Evolutionary conservation across 352 stramenopile species (phyloP).

Genomic region (Pythium scleroteichum): DNA sequence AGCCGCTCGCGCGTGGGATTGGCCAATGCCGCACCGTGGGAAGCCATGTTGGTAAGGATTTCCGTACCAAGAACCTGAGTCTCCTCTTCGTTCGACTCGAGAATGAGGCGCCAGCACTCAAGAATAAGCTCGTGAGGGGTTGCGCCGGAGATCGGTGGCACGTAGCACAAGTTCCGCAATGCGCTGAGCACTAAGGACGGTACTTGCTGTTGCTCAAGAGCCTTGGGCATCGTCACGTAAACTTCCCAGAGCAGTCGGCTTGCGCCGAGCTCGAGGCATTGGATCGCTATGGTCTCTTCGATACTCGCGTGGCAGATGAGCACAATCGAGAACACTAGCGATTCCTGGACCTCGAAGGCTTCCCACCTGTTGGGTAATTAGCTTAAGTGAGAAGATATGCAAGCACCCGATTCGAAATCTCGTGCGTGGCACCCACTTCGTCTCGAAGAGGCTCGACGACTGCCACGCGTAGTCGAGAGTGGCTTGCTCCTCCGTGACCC

Average conservation of each 20-base stretch:
- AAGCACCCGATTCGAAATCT: too few relatives aligned
- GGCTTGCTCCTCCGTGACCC: conserved; percentile 58
- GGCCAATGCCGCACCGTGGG: conserved; percentile 12
- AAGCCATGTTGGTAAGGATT: conserved; percentile 26
- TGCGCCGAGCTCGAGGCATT: conserved; percentile 43
- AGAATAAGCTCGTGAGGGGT: conserved; percentile 20
- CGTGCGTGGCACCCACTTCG: background rate
- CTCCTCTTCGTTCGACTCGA: conserved; percentile 6
- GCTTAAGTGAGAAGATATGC: too few relatives aligned
- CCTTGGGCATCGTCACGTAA: conserved; percentile 24
- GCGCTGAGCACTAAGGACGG: conserved; percentile 42
- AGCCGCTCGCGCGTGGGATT: conserved; percentile 36
- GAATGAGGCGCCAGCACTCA: conserved; percentile 20
- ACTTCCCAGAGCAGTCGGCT: conserved; percentile 36
- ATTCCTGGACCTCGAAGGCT: conserved; percentile 52
- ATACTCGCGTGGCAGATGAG: conserved; percentile 61
- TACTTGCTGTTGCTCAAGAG: conserved; percentile 15
- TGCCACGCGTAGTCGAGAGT: conserved; percentile 42
- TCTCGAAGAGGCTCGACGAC: conserved; percentile 33
- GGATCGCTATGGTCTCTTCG: conserved; percentile 42
- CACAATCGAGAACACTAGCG: conserved; percentile 61
- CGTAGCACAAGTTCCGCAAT: conserved; percentile 52
- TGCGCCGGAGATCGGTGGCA: conserved; percentile 10
- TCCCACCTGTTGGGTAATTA: conserved; percentile 57
- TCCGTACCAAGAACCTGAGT: conserved; percentile 15